These are phyloP conservation scores for Coemansia sp. DNA, from an alignment of 192 early-diverging fungal genomes.

Conservation along the genomic window DNA sequence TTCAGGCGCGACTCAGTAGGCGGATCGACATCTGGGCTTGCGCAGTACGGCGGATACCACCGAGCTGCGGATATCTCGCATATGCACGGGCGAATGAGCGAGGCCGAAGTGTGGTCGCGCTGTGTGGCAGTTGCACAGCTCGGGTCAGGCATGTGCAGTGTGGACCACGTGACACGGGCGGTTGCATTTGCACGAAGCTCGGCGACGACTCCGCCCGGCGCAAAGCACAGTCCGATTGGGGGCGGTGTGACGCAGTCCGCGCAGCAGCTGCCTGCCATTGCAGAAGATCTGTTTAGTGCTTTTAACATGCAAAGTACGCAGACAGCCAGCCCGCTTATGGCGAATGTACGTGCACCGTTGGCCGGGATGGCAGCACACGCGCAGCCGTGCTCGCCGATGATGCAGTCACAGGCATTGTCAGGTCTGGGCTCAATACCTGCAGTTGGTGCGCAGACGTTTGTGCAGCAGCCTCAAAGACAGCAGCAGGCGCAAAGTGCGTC, in stretches of 20 bases:
- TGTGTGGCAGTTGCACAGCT: slow-evolving; percentile 21
- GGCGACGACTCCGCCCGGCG: slow-evolving; percentile 4
- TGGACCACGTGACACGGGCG: slow-evolving; percentile 24
- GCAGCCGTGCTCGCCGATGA: slow-evolving; percentile 28
- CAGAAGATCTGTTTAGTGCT: slow-evolving; percentile 34
- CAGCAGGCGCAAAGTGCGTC: slow-evolving; percentile 12
- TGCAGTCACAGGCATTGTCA: slow-evolving; percentile 20
- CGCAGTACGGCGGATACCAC: slow-evolving; percentile 28
- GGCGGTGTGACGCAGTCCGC: slow-evolving; percentile 4
- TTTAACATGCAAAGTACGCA: slow-evolving; percentile 21
- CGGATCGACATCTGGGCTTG: background rate
- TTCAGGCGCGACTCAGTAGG: slow-evolving; percentile 25
- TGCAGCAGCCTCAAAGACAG: slow-evolving; percentile 8
- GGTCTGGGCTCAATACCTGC: slow-evolving; percentile 1
- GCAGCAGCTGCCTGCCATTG: slow-evolving; percentile 20
- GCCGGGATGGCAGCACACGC: slow-evolving; percentile 7
- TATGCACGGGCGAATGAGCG: slow-evolving; percentile 33
- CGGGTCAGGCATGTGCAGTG: slow-evolving; percentile 13
- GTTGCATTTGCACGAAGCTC: slow-evolving; percentile 28
- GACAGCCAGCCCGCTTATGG: slow-evolving; percentile 7
- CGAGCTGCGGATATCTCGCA: slow-evolving; percentile 33
- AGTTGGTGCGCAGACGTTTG: slow-evolving; percentile 18
- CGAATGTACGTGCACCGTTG: slow-evolving; percentile 6
- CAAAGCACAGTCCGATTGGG: background rate
- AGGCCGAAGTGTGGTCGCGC: slow-evolving; percentile 28